A percentile compares a stretch with the other conserved stretches of the same genome.
Conservation (phyloP, 148 eudicot genomes). For the Pharnaceum exiguum region DNA sequence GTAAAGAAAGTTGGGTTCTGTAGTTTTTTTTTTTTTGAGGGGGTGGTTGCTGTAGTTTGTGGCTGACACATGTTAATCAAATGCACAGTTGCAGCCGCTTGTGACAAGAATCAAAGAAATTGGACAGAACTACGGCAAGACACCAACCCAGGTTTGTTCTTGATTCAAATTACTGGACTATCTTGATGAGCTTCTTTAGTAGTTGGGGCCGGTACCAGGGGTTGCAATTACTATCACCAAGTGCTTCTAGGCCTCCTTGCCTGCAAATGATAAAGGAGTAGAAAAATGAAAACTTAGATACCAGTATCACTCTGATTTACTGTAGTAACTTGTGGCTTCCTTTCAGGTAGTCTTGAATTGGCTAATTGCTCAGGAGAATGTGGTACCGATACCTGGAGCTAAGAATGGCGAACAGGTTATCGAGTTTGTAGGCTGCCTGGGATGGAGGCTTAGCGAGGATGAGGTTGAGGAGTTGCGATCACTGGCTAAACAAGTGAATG, state of each 20-base stretch:
- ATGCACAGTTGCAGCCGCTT: conserved; percentile 83
- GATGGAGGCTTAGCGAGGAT: conserved; percentile 62
- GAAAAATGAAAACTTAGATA: no score
- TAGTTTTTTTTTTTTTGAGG: no score
- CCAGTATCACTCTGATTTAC: neutral
- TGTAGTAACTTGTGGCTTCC: neutral
- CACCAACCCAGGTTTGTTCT: conserved; percentile 68
- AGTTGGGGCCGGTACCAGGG: no score
- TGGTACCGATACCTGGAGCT: conserved; percentile 94
- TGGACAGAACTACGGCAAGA: conserved; percentile 62
- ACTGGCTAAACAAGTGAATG: conserved; percentile 54
- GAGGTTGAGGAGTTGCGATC: conserved; percentile 76
- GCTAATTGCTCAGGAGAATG: conserved; percentile 88
- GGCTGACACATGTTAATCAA: conserved; percentile 11
- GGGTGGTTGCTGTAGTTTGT: neutral
- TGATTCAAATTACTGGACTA: neutral
- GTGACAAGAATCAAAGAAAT: conserved; percentile 75
- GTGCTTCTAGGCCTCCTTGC: no score
- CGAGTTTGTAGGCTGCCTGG: conserved; percentile 83
- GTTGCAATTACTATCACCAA: no score
- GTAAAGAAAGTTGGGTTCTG: no score
- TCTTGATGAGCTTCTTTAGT: neutral
- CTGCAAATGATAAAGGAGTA: no score
- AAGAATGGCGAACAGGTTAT: conserved; percentile 76
- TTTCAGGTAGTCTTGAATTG: conserved; percentile 83